Evolutionary conservation across 495 filamentous ascomycete species (phyloP).

Genomic region (Paragyromitra xinjiangensis): DNA sequence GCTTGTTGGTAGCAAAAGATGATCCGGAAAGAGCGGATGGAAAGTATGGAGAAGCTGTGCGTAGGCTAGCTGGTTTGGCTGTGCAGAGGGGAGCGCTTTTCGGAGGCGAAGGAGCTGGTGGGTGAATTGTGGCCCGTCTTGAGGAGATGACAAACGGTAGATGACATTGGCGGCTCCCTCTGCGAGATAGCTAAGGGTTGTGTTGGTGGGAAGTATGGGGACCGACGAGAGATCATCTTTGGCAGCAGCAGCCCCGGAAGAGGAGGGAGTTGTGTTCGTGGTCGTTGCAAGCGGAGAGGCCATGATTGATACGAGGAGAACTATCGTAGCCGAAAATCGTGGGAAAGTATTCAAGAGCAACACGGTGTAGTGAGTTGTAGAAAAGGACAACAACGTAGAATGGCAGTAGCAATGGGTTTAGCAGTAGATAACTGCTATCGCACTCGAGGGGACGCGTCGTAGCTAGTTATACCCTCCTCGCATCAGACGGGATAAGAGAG

Average conservation of each 20-base stretch:
- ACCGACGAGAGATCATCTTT: conserved; percentile 36
- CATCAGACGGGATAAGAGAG: not conserved
- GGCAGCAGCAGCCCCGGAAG: not conserved
- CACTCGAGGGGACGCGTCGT: not conserved
- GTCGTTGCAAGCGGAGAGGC: not conserved
- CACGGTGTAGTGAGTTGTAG: not conserved
- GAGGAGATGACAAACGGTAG: conserved; percentile 48
- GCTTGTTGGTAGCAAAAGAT: conserved; percentile 49
- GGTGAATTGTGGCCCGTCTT: conserved; percentile 13
- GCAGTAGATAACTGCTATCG: not conserved
- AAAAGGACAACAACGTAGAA: not conserved
- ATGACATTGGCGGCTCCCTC: conserved; percentile 58
- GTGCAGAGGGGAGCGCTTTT: conserved; percentile 55
- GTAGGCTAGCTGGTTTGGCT: conserved; percentile 53
- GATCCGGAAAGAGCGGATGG: conserved; percentile 51
- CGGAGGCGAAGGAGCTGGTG: conserved; percentile 54
- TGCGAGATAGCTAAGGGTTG: conserved; percentile 50
- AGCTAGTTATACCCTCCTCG: not conserved
- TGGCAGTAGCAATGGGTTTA: conserved; percentile 1
- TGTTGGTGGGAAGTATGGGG: conserved; percentile 32
- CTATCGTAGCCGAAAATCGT: not conserved
- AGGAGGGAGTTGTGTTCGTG: not conserved
- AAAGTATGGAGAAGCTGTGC: conserved; percentile 49
- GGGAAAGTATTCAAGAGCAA: not conserved
- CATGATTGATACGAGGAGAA: not conserved